Conservation (phyloP, 495 filamentous ascomycete genomes). For the Daldinia bambusicola region DNA sequence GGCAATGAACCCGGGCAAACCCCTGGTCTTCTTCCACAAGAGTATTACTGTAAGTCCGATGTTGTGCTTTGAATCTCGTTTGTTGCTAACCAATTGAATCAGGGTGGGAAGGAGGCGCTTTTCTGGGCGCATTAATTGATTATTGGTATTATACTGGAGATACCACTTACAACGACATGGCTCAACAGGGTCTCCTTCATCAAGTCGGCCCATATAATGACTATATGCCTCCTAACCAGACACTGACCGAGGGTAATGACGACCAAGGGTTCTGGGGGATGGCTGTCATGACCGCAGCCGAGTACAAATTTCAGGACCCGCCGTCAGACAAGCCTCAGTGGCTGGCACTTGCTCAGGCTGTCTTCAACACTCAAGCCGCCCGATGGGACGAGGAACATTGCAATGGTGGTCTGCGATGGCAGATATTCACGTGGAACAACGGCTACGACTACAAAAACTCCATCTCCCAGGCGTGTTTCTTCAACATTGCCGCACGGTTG, state of each 20-base stretch:
- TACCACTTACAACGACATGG: constrained; percentile 66
- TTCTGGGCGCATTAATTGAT: constrained; percentile 74
- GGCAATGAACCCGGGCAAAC: constrained; percentile 70
- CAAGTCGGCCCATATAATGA: constrained; percentile 68
- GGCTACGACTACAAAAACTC: constrained; percentile 85
- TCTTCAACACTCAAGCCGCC: constrained; percentile 77
- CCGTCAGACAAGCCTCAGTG: constrained; percentile 70
- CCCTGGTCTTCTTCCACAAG: constrained; percentile 56
- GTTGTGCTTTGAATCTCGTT: neutral
- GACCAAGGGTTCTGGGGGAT: constrained; percentile 77
- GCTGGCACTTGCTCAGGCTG: constrained; percentile 82
- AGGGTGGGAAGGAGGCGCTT: constrained; percentile 85
- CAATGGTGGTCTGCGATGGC: constrained; percentile 83
- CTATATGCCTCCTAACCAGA: constrained; percentile 72
- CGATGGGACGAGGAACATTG: constrained; percentile 73
- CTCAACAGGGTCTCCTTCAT: constrained; percentile 64
- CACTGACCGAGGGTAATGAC: constrained; percentile 71
- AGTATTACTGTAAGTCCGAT: constrained; percentile 54
- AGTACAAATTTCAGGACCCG: constrained; percentile 70
- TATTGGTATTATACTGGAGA: constrained; percentile 77
- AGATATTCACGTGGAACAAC: constrained; percentile 77
- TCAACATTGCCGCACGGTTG: constrained; percentile 76
- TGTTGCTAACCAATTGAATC: constrained; percentile 58
- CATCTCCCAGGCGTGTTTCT: constrained; percentile 73
- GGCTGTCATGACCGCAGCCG: constrained; percentile 73